phyloP scores from a whole-genome alignment of 2,329 filamentous ascomycete genomes.

The Diaporthe sp. region DNA sequence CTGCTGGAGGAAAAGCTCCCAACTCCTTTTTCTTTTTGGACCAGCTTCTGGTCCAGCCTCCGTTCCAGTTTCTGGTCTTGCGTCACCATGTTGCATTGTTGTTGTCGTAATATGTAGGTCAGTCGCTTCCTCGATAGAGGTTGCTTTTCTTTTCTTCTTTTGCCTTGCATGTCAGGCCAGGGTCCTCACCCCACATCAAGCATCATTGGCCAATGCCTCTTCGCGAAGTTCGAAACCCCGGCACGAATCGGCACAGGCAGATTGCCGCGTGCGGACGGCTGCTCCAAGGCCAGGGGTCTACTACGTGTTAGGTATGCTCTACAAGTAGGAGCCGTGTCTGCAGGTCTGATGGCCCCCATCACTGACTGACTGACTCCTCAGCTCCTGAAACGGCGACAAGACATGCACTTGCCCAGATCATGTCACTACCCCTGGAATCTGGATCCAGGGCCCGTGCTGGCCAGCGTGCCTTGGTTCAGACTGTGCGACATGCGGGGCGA shows the following conservation, averaged over 20 bases:
- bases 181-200: slow-evolving; percentile 2
- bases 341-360: background rate
- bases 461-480: background rate
- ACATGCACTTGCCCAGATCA: background rate
- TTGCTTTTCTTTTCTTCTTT: background rate
- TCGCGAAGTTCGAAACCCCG: background rate
- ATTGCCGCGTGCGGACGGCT: background rate
- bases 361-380: background rate
- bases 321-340: background rate
- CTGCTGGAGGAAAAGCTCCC: slow-evolving; percentile 11
- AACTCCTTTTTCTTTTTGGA: background rate
- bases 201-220: slow-evolving; percentile 29
- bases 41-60: background rate
- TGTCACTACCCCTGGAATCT: background rate
- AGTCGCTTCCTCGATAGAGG: slow-evolving; percentile 8
- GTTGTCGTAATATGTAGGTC: slow-evolving; percentile 14
- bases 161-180: background rate
- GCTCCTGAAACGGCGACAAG: slow-evolving; percentile 30
- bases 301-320: background rate
- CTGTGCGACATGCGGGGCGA: slow-evolving; percentile 8
- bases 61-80: background rate
- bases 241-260: background rate
- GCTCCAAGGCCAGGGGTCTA: background rate
- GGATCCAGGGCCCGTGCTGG: background rate
- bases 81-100: background rate